Conservation (phyloP, 208 protist species). For the Naegleria lovaniensis region DNA sequence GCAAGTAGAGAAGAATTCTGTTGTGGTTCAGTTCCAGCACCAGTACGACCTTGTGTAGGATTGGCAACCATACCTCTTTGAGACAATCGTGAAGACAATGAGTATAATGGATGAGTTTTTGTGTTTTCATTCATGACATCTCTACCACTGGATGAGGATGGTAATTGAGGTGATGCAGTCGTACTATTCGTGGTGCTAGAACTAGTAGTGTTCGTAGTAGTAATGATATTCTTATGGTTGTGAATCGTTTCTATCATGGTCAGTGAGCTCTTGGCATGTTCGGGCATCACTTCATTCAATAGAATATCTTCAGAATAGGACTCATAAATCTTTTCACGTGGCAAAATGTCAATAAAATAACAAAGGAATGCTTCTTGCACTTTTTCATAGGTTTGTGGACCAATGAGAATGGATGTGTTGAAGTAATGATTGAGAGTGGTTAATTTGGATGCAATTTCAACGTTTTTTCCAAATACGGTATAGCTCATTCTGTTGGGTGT, state of each 20-base stretch:
- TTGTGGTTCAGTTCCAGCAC: no score
- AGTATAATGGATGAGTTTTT: no score
- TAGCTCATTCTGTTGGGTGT: background rate
- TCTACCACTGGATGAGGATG: background rate
- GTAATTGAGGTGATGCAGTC: background rate
- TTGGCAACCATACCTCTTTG: no score
- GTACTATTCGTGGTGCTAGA: no score
- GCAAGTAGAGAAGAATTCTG: background rate
- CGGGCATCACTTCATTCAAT: no score
- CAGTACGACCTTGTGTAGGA: no score
- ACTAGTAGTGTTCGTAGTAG: no score
- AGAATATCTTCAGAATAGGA: background rate
- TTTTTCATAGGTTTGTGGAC: background rate
- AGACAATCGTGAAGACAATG: no score
- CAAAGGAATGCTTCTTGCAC: background rate
- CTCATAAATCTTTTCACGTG: background rate
- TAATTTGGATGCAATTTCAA: background rate
- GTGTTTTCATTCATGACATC: background rate
- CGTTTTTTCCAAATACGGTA: background rate
- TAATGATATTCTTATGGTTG: no score
- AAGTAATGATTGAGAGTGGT: background rate
- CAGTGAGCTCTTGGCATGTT: no score
- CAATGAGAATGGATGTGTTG: background rate
- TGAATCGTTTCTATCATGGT: no score
- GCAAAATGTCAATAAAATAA: background rate